A percentile compares a stretch with the other conserved stretches of the same genome.
Conservation (phyloP, 495 filamentous ascomycete genomes). For the Podospora appendiculata region DNA sequence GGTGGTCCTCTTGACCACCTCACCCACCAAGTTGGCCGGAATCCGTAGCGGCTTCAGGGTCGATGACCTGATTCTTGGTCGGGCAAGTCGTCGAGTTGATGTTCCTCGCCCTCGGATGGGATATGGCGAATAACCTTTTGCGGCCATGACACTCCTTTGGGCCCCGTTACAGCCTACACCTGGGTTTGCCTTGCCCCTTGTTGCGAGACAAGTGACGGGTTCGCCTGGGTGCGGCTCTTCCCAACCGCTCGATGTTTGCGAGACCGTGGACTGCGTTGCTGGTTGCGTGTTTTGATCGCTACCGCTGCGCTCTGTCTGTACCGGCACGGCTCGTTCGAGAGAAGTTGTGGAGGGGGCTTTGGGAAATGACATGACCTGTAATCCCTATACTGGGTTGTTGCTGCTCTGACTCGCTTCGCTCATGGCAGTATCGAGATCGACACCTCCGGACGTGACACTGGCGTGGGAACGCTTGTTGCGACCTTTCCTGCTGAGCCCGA, state of each 20-base stretch:
- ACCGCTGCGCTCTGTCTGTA: conserved; percentile 12
- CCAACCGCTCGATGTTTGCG: conserved; percentile 23
- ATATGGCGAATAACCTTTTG: conserved; percentile 34
- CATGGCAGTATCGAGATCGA: conserved; percentile 15
- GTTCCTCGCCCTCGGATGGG: conserved; percentile 10
- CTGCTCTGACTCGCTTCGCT: conserved; percentile 22
- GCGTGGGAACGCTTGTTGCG: conserved; percentile 33
- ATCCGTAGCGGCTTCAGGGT: conserved; percentile 29
- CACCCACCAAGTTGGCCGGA: conserved; percentile 27
- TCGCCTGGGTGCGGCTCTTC: conserved; percentile 41
- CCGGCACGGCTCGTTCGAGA: conserved; percentile 4
- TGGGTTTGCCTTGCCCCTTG: conserved; percentile 19
- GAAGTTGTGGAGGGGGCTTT: conserved; percentile 24
- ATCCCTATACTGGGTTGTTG: conserved; percentile 41
- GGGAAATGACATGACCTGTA: conserved; percentile 45
- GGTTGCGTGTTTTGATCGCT: conserved; percentile 7
- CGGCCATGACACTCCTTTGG: conserved; percentile 43
- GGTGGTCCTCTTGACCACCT: conserved; percentile 10
- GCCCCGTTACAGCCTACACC: conserved; percentile 27
- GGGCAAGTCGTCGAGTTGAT: conserved; percentile 18
- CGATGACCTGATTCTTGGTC: conserved; percentile 18
- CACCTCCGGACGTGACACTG: conserved; percentile 23
- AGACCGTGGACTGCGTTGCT: conserved; percentile 8
- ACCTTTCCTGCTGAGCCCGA: conserved; percentile 59
- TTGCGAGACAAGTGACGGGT: conserved; percentile 25